Conservation (phyloP, 2,329 filamentous ascomycete species). For the Phialophora tarda region DNA sequence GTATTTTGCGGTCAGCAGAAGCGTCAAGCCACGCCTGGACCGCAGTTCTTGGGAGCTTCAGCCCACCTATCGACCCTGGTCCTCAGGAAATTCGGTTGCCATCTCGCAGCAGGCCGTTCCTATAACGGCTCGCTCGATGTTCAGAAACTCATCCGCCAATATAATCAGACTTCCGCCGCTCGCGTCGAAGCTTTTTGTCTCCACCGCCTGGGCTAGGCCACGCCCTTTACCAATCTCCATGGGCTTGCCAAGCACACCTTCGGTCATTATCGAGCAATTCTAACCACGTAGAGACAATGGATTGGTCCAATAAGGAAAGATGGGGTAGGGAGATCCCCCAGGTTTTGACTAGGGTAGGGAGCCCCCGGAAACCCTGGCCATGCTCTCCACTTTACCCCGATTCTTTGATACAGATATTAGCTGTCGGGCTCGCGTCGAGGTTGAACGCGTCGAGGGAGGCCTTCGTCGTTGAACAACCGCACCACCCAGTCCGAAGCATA, state of each 20-base stretch:
- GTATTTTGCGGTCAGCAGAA: conserved; percentile 4
- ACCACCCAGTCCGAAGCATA: background rate
- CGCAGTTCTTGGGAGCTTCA: conserved; percentile 6
- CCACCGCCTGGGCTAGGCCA: conserved; percentile 15
- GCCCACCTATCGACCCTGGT: conserved; percentile 4
- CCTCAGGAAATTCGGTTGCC: background rate
- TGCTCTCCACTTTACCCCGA: conserved; percentile 24
- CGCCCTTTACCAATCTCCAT: background rate
- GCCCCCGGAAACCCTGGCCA: background rate
- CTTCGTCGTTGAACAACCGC: background rate
- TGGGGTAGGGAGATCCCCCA: conserved; percentile 20
- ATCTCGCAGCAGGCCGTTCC: background rate
- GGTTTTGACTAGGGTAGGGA: background rate
- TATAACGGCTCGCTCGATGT: background rate
- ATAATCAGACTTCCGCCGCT: background rate
- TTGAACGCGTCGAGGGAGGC: background rate
- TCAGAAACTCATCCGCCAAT: conserved; percentile 4
- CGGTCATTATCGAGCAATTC: background rate
- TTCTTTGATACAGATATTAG: conserved; percentile 7
- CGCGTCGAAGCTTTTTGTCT: conserved; percentile 8
- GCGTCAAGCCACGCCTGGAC: conserved; percentile 1
- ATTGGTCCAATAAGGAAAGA: conserved; percentile 21
- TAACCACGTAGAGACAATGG: conserved; percentile 18
- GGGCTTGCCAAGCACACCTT: background rate
- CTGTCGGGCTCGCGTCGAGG: conserved; percentile 4